These are phyloP conservation scores for Lichenothelia convexa DNA, from an alignment of 495 filamentous ascomycete species.

Conservation along the genomic window DNA sequence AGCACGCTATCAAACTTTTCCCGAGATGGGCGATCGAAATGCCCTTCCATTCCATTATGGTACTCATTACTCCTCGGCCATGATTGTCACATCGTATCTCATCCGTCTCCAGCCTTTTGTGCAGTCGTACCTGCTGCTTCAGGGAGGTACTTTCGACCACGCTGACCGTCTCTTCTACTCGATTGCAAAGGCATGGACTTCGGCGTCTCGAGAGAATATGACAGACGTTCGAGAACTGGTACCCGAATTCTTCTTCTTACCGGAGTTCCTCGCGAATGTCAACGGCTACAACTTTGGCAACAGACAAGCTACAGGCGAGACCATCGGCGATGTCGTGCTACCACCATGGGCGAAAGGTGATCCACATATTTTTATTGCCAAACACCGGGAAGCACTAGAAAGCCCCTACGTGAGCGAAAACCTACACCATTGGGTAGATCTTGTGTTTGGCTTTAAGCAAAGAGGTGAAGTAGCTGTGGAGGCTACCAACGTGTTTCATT, in stretches of 20 bases:
- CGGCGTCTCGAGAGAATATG: conserved; percentile 77
- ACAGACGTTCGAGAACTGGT: conserved; percentile 85
- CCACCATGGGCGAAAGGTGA: conserved; percentile 96
- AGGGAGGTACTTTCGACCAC: conserved; percentile 93
- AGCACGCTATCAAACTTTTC: conserved; percentile 70
- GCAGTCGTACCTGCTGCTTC: conserved; percentile 87
- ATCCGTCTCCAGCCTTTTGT: conserved; percentile 93
- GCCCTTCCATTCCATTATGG: conserved; percentile 86
- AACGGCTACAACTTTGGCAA: conserved; percentile 87
- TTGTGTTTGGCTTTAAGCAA: conserved; percentile 90
- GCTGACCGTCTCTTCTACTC: conserved; percentile 91
- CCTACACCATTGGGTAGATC: conserved; percentile 88
- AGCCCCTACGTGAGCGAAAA: conserved; percentile 83
- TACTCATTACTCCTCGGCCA: conserved; percentile 95
- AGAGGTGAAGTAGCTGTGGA: conserved; percentile 85
- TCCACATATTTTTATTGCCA: conserved; percentile 86
- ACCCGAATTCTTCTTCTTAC: conserved; percentile 92
- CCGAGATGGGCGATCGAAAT: conserved; percentile 71
- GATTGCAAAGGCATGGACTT: conserved; percentile 76
- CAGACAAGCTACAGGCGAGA: conserved; percentile 58
- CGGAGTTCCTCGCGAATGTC: conserved; percentile 79
- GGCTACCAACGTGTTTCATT: conserved; percentile 86
- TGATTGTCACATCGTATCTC: conserved; percentile 94
- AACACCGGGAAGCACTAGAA: conserved; percentile 84
- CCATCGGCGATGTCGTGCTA: conserved; percentile 65